Evolutionary conservation across 2,329 filamentous ascomycete genomes (phyloP), one percentile per base, ranked within the genome.

Genomic region (Aspergillus sojae): DNA sequence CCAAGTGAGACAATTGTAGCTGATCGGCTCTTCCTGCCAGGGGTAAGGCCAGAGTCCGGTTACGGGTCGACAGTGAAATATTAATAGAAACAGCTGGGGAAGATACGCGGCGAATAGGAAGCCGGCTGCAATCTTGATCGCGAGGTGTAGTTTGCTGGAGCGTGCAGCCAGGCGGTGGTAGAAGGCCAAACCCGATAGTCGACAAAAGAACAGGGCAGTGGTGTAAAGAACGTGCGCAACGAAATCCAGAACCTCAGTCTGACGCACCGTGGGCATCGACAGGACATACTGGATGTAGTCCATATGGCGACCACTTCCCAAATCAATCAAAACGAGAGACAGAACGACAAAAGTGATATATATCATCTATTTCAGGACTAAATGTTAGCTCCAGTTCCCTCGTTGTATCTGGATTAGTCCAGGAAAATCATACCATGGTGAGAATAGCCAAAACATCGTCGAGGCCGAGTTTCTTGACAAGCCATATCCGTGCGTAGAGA

Each of bases 191-290:
- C 84, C 84, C 0, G 84, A 85, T 1, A 85, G 70, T 14, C 84
- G 82, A 62, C 84, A 84, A 12, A 83, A 68, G 30, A 85, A 75
- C 2, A 86, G 76, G 2, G 84, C 78, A 0, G 80, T 80, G 1
- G 83, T 84, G 68, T 86, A 86, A 62, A 86, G 69, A 26, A 86
- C 78, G 69, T 86, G 84, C 19, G 83, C 82, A 41, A 73, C 71
- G 56, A 84, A 85, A 68, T 86, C 84, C 62, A 83, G 72, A 0
- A 83, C 68, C 67, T 86, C 80, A 0, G 81, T 83, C 11, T 72
- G 19, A 41, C 80, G 74, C 36, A 84, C 75, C 0, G 76, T 79
- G 3, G 74, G 62, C 53, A 81, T 68, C 23, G 79, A 71, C 48
- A 85, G 73, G 4, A 85, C 80, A 68, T 84, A 83, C 69, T 82